Evolutionary conservation across 495 filamentous ascomycete species (phyloP).

Genomic region (Tuber borchii): DNA sequence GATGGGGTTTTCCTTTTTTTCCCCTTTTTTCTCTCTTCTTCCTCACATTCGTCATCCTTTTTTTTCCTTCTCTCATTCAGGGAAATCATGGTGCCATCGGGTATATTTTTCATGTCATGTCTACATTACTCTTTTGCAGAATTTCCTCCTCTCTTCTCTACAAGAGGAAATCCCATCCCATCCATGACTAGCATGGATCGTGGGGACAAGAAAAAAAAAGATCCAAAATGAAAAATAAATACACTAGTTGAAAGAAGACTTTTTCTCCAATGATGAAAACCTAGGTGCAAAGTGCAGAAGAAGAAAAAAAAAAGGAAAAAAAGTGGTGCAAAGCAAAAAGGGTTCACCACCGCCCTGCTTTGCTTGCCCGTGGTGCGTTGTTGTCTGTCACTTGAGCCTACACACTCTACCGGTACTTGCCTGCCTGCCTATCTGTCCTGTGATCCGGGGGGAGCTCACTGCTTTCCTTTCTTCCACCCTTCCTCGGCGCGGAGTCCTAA

Average conservation of each 20-base stretch:
- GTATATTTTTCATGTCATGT: conserved; percentile 6
- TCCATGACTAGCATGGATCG: background rate
- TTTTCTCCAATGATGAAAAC: background rate
- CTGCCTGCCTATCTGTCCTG: background rate
- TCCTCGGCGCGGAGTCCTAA: background rate
- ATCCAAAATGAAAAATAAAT: background rate
- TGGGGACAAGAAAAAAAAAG: background rate
- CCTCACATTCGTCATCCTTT: background rate
- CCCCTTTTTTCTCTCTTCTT: background rate
- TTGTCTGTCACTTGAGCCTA: background rate
- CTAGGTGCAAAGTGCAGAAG: background rate
- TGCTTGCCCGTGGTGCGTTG: background rate
- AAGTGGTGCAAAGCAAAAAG: background rate
- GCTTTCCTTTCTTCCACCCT: background rate
- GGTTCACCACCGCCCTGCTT: background rate
- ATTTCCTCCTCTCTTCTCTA: background rate
- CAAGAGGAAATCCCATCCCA: conserved; percentile 1
- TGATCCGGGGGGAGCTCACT: background rate
- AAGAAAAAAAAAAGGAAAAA: background rate
- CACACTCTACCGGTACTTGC: background rate
- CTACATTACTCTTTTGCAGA: background rate
- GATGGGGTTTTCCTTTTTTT: background rate
- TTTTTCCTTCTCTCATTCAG: background rate
- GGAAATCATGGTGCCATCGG: conserved; percentile 1
- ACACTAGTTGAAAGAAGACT: background rate